Conservation (phyloP, 2,329 filamentous ascomycete genomes). For the Diaporthe caulivora region DNA sequence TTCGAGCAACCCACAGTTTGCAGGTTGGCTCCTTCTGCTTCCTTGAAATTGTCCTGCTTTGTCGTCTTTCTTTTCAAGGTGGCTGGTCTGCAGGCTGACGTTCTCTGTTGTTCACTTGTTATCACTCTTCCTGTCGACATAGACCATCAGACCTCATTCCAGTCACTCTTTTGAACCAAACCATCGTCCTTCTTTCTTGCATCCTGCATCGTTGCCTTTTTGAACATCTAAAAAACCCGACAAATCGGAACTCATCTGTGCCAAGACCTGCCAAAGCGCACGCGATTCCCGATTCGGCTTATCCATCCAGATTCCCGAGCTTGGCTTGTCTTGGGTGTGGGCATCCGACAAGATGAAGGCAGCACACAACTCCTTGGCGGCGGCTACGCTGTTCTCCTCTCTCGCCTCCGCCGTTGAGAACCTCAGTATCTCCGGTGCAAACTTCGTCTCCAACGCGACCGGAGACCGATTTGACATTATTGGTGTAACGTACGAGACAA, state of each 20-base stretch:
- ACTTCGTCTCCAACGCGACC: conserved; percentile 66
- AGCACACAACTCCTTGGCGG: conserved; percentile 35
- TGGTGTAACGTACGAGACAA: conserved; percentile 61
- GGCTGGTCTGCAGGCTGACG: conserved; percentile 10
- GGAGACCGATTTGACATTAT: conserved; percentile 70
- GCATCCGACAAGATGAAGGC: conserved; percentile 37
- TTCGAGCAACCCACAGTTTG: conserved; percentile 16
- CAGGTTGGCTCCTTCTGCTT: conserved; percentile 12
- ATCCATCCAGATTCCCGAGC: conserved; percentile 15
- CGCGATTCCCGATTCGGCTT: conserved; percentile 31
- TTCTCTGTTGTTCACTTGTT: conserved; percentile 20
- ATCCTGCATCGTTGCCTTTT: background rate
- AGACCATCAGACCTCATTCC: background rate
- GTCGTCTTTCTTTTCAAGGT: conserved; percentile 15
- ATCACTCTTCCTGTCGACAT: conserved; percentile 3
- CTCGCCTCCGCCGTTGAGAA: conserved; percentile 38
- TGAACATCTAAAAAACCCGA: background rate
- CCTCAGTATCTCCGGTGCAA: conserved; percentile 41
- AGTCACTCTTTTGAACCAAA: conserved; percentile 28
- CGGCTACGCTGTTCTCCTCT: conserved; percentile 38
- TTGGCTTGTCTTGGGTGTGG: conserved; percentile 26
- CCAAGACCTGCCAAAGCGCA: conserved; percentile 24
- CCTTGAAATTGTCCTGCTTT: conserved; percentile 15
- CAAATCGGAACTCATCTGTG: conserved; percentile 21
- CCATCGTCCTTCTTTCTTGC: conserved; percentile 1